A percentile compares a stretch with the other conserved stretches of the same genome.
These are phyloP conservation scores for Sextonia rubra DNA, from an alignment of 164 flowering plant genomes.

Conservation along the genomic window DNA sequence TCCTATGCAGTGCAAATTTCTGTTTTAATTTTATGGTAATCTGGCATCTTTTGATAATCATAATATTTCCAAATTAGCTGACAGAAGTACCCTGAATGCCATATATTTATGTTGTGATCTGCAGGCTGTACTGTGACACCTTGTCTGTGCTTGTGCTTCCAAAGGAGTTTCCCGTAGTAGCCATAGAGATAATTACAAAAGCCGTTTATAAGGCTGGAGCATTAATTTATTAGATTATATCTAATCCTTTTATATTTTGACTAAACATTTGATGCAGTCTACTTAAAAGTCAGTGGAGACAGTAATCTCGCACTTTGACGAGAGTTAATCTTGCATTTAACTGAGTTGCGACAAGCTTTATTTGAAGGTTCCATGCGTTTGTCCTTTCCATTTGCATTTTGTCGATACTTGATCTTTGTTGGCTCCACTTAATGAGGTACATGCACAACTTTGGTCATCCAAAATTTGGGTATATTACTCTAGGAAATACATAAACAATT, in stretches of 20 bases:
- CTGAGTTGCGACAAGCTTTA: background rate
- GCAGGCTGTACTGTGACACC: background rate
- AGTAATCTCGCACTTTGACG: background rate
- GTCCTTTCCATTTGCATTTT: background rate
- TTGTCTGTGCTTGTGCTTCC: background rate
- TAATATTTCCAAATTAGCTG: background rate
- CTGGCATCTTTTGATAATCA: background rate
- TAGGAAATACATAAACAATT: too few relatives aligned
- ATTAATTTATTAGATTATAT: background rate
- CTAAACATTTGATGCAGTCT: background rate
- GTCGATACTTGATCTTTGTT: background rate
- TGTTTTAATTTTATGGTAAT: background rate
- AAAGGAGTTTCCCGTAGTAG: background rate
- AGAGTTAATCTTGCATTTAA: background rate
- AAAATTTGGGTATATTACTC: background rate
- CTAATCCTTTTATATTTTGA: background rate
- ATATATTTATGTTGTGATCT: background rate
- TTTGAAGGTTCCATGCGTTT: background rate
- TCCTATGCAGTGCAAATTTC: background rate
- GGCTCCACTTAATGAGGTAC: background rate
- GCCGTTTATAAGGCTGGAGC: background rate
- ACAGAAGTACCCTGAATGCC: background rate
- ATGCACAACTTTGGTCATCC: background rate
- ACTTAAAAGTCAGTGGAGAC: background rate
- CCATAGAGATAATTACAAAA: background rate